Conservation (phyloP, 257 asterid species). For the Przewalskia tangutica region DNA sequence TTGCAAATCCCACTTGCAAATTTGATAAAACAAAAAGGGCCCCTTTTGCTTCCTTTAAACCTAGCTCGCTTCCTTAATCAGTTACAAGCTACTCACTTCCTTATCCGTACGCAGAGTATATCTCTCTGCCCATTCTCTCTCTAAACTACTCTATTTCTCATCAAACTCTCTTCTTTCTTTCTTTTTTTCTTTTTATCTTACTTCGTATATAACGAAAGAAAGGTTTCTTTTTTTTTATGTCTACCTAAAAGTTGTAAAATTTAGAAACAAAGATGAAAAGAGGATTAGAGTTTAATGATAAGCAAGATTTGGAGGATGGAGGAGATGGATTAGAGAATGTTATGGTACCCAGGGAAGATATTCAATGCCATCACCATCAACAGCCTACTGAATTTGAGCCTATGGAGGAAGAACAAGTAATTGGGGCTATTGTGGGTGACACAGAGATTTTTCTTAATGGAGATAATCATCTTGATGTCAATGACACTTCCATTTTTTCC, state of each 20-base stretch:
- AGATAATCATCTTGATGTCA: slow-evolving; percentile 18
- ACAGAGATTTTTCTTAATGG: slow-evolving; percentile 41
- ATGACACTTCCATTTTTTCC: slow-evolving; percentile 41
- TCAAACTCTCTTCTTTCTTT: too few species aligned
- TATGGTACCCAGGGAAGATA: slow-evolving; percentile 4
- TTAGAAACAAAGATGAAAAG: background rate
- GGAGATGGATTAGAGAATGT: background rate
- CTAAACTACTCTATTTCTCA: too few species aligned
- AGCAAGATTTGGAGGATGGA: slow-evolving; percentile 15
- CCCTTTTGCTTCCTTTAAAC: slow-evolving; percentile 17
- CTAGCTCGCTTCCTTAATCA: slow-evolving; percentile 49
- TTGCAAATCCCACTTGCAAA: slow-evolving; percentile 19
- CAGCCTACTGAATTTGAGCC: slow-evolving; percentile 13
- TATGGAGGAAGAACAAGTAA: slow-evolving; percentile 22
- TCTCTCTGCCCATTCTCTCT: too few species aligned
- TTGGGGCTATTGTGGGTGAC: slow-evolving; percentile 1
- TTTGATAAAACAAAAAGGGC: background rate
- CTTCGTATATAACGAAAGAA: background rate
- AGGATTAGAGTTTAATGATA: background rate
- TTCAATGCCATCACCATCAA: background rate
- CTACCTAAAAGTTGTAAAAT: background rate
- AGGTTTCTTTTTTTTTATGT: background rate
- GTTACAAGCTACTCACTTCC: slow-evolving; percentile 22
- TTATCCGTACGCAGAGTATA: slow-evolving; percentile 23
- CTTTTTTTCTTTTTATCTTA: too few species aligned